phyloP scores from a whole-genome alignment of 257 asterid species.

The Salvia miltiorrhiza region DNA sequence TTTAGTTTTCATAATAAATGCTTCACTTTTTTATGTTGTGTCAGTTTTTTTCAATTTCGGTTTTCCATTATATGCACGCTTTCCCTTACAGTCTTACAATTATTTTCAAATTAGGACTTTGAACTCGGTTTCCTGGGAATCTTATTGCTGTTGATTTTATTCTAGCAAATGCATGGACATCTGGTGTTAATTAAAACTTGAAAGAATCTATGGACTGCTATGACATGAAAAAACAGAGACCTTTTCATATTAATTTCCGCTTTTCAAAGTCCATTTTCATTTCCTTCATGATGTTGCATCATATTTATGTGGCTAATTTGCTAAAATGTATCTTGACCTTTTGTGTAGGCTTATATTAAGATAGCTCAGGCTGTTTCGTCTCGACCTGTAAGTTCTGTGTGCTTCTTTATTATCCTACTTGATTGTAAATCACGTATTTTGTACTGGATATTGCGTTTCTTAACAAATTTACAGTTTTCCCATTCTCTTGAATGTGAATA shows the following conservation, averaged over 20 bases:
- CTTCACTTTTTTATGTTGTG: too few species aligned
- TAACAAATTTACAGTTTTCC: neutral
- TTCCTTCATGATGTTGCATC: conserved; percentile 16
- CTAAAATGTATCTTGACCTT: conserved; percentile 9
- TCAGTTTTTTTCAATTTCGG: too few species aligned
- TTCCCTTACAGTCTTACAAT: neutral
- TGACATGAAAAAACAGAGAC: neutral
- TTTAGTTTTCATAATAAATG: neutral
- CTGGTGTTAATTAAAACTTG: neutral
- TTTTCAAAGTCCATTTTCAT: neutral
- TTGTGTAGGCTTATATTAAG: conserved; percentile 85
- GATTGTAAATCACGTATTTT: conserved; percentile 3
- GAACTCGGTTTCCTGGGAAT: neutral
- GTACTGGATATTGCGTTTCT: neutral
- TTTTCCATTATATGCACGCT: neutral
- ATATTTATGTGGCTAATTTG: conserved; percentile 9
- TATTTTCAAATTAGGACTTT: neutral
- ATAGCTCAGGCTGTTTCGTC: conserved; percentile 98
- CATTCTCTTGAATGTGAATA: neutral
- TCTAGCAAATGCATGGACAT: neutral
- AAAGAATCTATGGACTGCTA: neutral
- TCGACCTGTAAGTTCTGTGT: conserved; percentile 70
- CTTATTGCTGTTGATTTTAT: neutral
- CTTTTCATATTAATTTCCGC: conserved; percentile 2
- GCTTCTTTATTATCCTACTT: conserved; percentile 6